Base-by-base conservation (phyloP, 1,139 yeast species). In the Saccharomyces hybrid region DNA sequence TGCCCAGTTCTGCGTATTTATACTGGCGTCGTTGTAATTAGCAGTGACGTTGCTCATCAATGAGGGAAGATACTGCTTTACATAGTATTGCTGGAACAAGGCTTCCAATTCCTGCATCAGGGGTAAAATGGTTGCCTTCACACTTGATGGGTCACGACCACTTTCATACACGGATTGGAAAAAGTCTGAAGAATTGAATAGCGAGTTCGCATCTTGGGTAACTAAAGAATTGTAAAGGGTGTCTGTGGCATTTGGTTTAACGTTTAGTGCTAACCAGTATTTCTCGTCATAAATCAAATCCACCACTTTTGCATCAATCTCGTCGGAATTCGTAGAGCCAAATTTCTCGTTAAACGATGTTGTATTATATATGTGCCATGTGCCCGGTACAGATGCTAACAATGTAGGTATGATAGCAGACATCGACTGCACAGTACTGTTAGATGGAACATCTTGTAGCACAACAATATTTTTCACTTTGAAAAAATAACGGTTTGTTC, bases 261-360 rank as follows among this genome's bases (percentile, higher is more conserved):
- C 75, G 55, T 78, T 77, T 32, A 80, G 63, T 0, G 79, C 78
- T 38, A 73, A 75, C 86, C 86, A 83, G 61, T 74, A 80, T 41
- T 77, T 65, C 65, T 80, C 78, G 49, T 73, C 75, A 61, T 77
- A 78, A 3, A 83, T 73, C 53, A 70, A 64, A 11, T 73, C 60
- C n/a, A 66, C 44, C 14, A 77, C 62, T 56, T 76, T 76, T 14
- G 71, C 71, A 8, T 69, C 66, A 2, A 75, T 61, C 27, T 74
- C 68, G 51, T 73, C 73, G 51, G 69, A 65, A 53, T 52, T 47
- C n/a, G 71, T 61, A 0, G 63, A 62, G 3, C 80, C 79, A 50
- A 64, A 60, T 14, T 60, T 57, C n/a, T 55, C 55, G 16, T 49
- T 53, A 52, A 65, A 62, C 11, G 57, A 49, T 1, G 65, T 46